Evolutionary conservation across 768 basidiomycete genomes (phyloP).

Genomic region (Serendipita indica): DNA sequence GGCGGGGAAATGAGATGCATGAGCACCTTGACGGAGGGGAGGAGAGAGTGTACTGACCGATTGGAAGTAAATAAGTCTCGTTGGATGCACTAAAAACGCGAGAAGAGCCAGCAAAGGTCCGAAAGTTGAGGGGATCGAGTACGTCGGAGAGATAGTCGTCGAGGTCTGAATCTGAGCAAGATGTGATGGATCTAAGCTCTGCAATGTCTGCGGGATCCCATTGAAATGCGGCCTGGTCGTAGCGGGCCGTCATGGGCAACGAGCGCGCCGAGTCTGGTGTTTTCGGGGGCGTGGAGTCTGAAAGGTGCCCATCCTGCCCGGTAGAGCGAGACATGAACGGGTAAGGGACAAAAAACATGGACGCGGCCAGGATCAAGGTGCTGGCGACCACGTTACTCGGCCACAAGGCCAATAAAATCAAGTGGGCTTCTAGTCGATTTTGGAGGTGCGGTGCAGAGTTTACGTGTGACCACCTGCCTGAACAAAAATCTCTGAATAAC

Average conservation of each 20-base stretch:
- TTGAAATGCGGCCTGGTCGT: background rate
- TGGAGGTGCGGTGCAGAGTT: no score
- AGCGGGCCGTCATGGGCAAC: background rate
- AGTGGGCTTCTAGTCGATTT: no score
- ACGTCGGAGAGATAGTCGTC: background rate
- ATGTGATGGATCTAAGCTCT: background rate
- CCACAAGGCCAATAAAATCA: no score
- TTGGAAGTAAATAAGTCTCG: background rate
- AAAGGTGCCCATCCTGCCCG: no score
- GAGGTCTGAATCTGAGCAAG: background rate
- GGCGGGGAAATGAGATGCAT: background rate
- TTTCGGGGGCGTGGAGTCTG: no score
- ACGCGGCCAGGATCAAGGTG: no score
- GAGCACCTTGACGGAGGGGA: background rate
- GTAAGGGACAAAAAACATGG: no score
- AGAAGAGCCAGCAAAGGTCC: background rate
- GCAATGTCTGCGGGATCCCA: background rate
- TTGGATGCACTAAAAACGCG: background rate
- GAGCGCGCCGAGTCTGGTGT: no score
- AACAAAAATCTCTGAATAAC: no score
- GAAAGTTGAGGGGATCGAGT: background rate
- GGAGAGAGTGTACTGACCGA: background rate
- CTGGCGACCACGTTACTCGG: no score
- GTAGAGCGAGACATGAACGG: no score
- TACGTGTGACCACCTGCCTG: no score